Evolutionary conservation across 1,284 basidiomycete genomes (phyloP), one percentile per base, ranked within the genome.

Genomic region (Boletellus deceptivus): DNA sequence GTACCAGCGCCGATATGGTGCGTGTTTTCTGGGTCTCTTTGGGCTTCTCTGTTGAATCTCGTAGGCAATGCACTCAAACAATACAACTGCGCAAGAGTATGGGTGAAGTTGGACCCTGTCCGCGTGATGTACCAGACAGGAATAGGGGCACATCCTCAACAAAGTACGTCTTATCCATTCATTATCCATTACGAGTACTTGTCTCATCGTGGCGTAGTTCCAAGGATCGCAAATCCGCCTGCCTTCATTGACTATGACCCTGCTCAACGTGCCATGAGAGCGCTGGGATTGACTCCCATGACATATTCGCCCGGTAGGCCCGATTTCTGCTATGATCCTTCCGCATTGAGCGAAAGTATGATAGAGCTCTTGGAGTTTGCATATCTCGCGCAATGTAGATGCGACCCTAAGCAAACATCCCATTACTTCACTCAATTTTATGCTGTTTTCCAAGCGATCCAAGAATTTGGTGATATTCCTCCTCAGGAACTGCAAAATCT

Each of bases 341-440:
- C 36, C 39, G 11, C 29, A 36, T 44, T 51, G 47, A 52, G 31
- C 54, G 22, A 25, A 50, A 38, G 37, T 1, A 24, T 34, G 48
- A 29, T 54, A 90, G 89, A 86, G 24, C 70, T 88, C 7, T 74
- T 91, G 44, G 72, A 72, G n/a, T 90, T 87, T 62, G 86, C 82
- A 0, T 91, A 91, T 61, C 70, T 84, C 48, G 83, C 86, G 0
- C 87, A 91, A 65, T 86, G 82, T 60, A 84, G 88, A 51, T 91
- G 89, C 65, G 82, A 89, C 59, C 87, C 88, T 24, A 69, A 63
- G 3, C 66, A 74, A 37, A 91, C 87, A 0, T 58, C 79, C 5
- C 62, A 70, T 14, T 86, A 89, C 63, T 89, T 86, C 67, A 76
- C 78, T 3, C 72, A 76, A 45, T 70, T 90, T 43, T 72, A 71